These are phyloP conservation scores for Hypoxylon lienhwacheense DNA, from an alignment of 495 filamentous ascomycete genomes.

Conservation along the genomic window DNA sequence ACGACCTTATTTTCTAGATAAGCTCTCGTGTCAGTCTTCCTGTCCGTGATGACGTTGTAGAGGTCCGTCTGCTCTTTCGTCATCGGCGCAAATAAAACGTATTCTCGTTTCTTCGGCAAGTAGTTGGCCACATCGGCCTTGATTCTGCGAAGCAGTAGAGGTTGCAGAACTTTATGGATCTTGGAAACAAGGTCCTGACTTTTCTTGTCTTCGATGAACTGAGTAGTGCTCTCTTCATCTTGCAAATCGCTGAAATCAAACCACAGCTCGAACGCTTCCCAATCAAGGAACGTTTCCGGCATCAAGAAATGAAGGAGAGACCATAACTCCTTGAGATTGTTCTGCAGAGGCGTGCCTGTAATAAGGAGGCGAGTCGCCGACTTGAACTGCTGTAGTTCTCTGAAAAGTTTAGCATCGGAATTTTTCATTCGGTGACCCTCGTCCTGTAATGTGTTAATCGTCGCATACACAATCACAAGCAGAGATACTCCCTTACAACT, in stretches of 20 bases:
- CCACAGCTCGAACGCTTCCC: constrained; percentile 88
- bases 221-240: constrained; percentile 67
- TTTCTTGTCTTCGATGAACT: constrained; percentile 73
- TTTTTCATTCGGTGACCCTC: constrained; percentile 98
- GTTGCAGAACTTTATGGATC: constrained; percentile 89
- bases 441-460: constrained; percentile 55
- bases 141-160: constrained; percentile 82
- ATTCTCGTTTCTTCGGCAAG: constrained; percentile 94
- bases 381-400: constrained; percentile 80
- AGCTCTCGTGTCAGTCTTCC: constrained; percentile 66
- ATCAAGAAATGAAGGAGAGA: constrained; percentile 92
- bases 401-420: constrained; percentile 87
- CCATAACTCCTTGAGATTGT: constrained; percentile 94
- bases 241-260: constrained; percentile 93
- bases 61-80: constrained; percentile 86
- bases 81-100: constrained; percentile 88
- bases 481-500: constrained; percentile 65
- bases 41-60: constrained; percentile 81
- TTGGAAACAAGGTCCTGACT: constrained; percentile 84
- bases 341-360: constrained; percentile 93
- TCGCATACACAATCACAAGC: not conserved
- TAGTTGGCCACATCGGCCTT: constrained; percentile 90
- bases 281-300: constrained; percentile 86
- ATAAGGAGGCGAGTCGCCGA: constrained; percentile 90
- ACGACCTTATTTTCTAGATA: constrained; percentile 85